Evolutionary conservation across 2,329 filamentous ascomycete genomes (phyloP), one percentile per base, ranked within the genome.

Genomic region (Pseudogymnoascus pannorum): DNA sequence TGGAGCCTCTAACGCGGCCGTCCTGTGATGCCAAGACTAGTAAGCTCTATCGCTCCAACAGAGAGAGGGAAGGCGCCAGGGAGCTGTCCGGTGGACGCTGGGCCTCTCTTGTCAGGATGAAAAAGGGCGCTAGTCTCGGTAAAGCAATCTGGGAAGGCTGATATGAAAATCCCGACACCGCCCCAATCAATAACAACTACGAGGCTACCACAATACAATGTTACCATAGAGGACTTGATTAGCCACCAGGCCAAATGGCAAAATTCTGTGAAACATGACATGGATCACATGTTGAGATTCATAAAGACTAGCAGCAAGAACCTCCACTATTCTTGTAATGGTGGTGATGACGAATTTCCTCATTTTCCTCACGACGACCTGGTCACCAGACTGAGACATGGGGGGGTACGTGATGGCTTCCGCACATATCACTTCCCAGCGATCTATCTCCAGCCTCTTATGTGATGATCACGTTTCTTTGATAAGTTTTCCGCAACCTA

Each of bases 1-100:
- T 18, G 22, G 44, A 16, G 44, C 44, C 44, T 51, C 44, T 29
- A 51, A 51, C 44, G 24, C 44, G 44, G 44, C 44, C 44, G 44
- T 51, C 44, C 44, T 51, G 44, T 51, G 44, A 51, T 51, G 44
- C 44, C 44, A 51, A 51, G 44, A 51, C 44, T 51, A 51, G 44
- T 51, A 51, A 51, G 44, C 24, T 51, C 44, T 51, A 51, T 51
- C 44, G 44, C 44, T 51, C 44, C 44, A 29, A 51, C 24, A 2
- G 44, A 44, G 44, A 44, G 40, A 51, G 24, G 24, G 44, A 29
- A 29, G 24, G 24, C 22, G 44, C 24, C 44, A 51, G 44, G 44
- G 44, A 51, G 44, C 44, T 51, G 44, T 51, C 44, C 44, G 44
- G 38, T 42, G 38, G 8, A 5, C 38, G 38, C 22, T 51, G 44